These are phyloP conservation scores for Aureobasidium lini DNA, from an alignment of 2,329 filamentous ascomycete species.

Conservation along the genomic window DNA sequence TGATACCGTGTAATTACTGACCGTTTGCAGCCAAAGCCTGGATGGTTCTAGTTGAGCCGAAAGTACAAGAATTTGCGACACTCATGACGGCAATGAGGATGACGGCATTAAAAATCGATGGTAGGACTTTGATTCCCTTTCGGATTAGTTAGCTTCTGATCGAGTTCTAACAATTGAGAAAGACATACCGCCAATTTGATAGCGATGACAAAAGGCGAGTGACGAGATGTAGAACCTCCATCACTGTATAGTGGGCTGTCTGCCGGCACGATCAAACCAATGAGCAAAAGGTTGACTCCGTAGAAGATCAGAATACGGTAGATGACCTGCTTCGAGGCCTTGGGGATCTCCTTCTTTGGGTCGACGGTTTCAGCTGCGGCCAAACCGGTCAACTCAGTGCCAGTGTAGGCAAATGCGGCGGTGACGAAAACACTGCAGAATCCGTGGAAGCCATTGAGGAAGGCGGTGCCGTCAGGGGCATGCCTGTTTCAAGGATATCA, in stretches of 20 bases:
- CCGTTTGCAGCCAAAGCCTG: conserved; percentile 36
- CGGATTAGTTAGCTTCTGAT: no score
- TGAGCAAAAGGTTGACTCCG: conserved; percentile 18
- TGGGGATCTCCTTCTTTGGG: conserved; percentile 33
- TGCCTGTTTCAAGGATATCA: background rate
- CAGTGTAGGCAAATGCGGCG: conserved; percentile 54
- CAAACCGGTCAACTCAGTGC: conserved; percentile 49
- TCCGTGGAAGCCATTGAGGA: conserved; percentile 54
- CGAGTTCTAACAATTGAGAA: no score
- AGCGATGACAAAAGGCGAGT: conserved; percentile 58
- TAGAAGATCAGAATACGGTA: conserved; percentile 20
- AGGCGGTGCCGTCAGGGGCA: conserved; percentile 25
- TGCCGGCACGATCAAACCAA: conserved; percentile 19
- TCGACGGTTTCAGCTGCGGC: conserved; percentile 43
- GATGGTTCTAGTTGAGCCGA: conserved; percentile 49
- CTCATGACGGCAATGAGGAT: conserved; percentile 52
- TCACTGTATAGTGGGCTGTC: conserved; percentile 25
- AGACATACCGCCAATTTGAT: conserved; percentile 43
- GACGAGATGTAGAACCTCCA: conserved; percentile 28
- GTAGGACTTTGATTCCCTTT: conserved; percentile 48
- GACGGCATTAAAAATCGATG: conserved; percentile 57
- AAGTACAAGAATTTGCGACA: conserved; percentile 50
- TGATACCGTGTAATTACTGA: conserved; percentile 30
- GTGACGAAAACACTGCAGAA: conserved; percentile 58
- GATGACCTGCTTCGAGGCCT: conserved; percentile 19